Evolutionary conservation across 2,329 filamentous ascomycete genomes (phyloP).

Genomic region (Ophiostoma perfectum): DNA sequence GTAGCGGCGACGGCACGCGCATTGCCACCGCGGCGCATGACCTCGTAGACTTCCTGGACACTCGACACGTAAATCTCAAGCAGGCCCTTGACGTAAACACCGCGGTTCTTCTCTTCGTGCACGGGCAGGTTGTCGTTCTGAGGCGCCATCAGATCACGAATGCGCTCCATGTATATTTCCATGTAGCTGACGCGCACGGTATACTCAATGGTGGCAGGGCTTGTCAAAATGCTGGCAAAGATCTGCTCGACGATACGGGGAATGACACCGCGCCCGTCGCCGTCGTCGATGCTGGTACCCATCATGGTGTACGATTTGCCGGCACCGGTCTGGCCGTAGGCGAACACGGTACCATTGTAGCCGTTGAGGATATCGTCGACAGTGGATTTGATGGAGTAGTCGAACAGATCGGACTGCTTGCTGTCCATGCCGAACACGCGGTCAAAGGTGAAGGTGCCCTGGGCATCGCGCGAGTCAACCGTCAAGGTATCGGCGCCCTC

Average conservation of each 20-base stretch:
- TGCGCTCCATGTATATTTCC: conserved; percentile 99
- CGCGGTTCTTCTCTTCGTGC: conserved; percentile 95
- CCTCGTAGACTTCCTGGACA: conserved; percentile 92
- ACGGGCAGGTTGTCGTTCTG: conserved; percentile 94
- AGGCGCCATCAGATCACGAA: conserved; percentile 85
- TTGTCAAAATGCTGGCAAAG: conserved; percentile 88
- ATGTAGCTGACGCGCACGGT: conserved; percentile 98
- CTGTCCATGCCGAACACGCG: conserved; percentile 94
- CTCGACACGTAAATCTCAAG: conserved; percentile 93
- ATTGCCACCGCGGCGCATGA: conserved; percentile 87
- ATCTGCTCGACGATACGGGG: conserved; percentile 97
- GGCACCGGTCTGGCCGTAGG: conserved; percentile 95
- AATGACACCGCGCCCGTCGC: conserved; percentile 84
- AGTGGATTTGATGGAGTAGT: conserved; percentile 92
- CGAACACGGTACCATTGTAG: conserved; percentile 98
- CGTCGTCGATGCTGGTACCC: conserved; percentile 89
- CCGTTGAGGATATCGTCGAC: conserved; percentile 98
- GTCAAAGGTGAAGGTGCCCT: conserved; percentile 91
- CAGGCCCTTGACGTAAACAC: conserved; percentile 93
- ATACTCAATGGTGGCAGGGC: conserved; percentile 91
- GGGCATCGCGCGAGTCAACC: conserved; percentile 74
- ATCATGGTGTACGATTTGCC: conserved; percentile 99
- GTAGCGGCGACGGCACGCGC: conserved; percentile 90
- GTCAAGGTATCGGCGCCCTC: conserved; percentile 82
- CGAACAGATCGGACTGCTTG: conserved; percentile 88